Base-by-base conservation (phyloP, 208 protist species). In the Leishmania lainsoni region DNA sequence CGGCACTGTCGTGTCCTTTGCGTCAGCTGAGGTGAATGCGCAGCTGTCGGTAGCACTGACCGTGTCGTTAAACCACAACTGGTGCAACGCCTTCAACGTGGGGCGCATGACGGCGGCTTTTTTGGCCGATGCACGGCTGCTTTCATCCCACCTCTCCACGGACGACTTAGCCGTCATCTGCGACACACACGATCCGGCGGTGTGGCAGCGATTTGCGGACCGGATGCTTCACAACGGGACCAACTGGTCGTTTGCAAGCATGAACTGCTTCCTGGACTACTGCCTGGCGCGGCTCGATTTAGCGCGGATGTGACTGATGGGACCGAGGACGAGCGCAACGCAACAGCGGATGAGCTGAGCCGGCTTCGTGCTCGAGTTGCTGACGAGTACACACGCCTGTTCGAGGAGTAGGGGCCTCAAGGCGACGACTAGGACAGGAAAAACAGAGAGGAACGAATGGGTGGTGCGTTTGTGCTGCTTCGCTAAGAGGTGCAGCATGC, bases 51-150 rank as follows among this genome's bases (percentile, higher is more conserved):
- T 63, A 16, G 69, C 71, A 70, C 82, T 97, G 42, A 87, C 90
- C 39, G 87, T 94, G n/a, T 88, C 94, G 20, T 52, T 97, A 26
- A 98, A 98, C 76, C 94, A 98, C 86, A 98, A 98, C 79, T 98
- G 94, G 94, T 94, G 91, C 78, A 96, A 94, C 79, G 76, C 84
- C 48, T 93, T 87, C 81, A 94, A 90, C 70, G 76, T 96, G 16
- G 87, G 85, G 59, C 42, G 68, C 20, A 95, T 97, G 92, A 82
- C 89, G 49, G 39, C 63, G 0, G 70, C 87, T 0, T 93, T 96
- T 59, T 85, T 91, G 56, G 63, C 75, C 5, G 90, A 96, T 59
- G 91, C 88, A 5, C 75, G 66, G 12, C 75, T 73, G 5, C 84
- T 98, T 39, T 61, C 52, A 9, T 56, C 58, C 3, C 59, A 90